Evolutionary conservation across 768 basidiomycete genomes (phyloP), one percentile per base, ranked within the genome.

Genomic region (Paxillus rubicundulus): DNA sequence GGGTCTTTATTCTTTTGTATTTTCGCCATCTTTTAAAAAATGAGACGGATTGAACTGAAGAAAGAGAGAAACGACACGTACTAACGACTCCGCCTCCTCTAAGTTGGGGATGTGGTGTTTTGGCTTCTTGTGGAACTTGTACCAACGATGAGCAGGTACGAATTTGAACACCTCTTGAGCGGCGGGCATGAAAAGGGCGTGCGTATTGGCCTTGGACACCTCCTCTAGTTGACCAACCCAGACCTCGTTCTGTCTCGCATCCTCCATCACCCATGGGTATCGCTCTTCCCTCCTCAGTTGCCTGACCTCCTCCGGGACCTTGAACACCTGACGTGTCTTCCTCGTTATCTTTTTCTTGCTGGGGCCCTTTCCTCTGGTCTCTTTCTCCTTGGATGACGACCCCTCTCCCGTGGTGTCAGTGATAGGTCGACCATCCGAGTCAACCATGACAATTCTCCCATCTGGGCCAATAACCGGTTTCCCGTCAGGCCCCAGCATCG

Each of bases 201-300:
- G 82, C 8, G 85, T 87, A 61, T 82, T 82, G 21, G 81, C 77
- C 71, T 82, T 89, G 10, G 75, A 72, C 16, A 82, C 78, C 54
- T 93, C 89, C 69, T 93, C 90, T 74, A 94, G 77, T 67, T 86
- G 81, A 7, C 87, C 92, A 36, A 82, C 76, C 92, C 92, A 95
- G 13, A 82, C 67, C 70, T 94, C 89, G 51, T 77, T 73, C 46
- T 82, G 78, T 17, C 77, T 76, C 34, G 78, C 81, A 65, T 92
- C 91, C 73, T 95, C 92, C 74, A 94, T 82, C 36, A 95, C 87
- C 92, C 92, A 95, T 2, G 92, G 92, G 69, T 89, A 89, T 57
- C 89, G 75, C 71, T 95, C 92, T 72, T 95, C 92, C 63, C 80
- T 81, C 67, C 88, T 77, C 61, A 94, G 74, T 70, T 90, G 86